Evolutionary conservation across 306 rosid species (phyloP).

Genomic region (Dryas alaskensis): DNA sequence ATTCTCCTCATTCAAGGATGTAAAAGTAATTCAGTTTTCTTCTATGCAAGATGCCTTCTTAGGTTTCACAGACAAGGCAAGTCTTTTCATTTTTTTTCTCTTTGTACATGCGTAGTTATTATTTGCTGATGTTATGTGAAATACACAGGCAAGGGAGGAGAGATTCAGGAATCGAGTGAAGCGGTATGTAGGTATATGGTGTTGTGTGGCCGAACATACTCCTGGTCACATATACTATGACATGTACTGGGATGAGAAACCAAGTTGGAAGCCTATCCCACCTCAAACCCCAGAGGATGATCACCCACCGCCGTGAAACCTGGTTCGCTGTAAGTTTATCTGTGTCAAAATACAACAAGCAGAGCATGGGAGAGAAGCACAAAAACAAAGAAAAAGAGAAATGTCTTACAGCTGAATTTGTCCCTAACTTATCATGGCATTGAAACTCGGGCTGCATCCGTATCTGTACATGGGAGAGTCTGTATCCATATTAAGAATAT

Average conservation of each 20-base stretch:
- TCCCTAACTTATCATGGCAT: conserved; percentile 19
- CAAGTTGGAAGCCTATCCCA: conserved; percentile 81
- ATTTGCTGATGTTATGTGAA: conserved; percentile 17
- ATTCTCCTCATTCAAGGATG: conserved; percentile 79
- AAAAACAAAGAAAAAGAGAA: background rate
- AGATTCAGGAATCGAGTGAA: conserved; percentile 72
- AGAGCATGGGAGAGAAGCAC: background rate
- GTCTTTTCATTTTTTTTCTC: conserved; percentile 10
- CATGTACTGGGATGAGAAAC: conserved; percentile 98
- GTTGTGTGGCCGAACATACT: conserved; percentile 68
- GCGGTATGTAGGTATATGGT: conserved; percentile 89
- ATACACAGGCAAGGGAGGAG: conserved; percentile 60
- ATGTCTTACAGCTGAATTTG: background rate
- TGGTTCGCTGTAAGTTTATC: background rate
- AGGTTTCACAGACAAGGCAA: conserved; percentile 72
- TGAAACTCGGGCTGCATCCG: background rate
- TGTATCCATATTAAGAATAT: conserved; percentile 20
- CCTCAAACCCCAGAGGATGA: conserved; percentile 81
- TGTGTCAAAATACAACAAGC: background rate
- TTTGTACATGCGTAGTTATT: conserved; percentile 3
- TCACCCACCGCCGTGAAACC: conserved; percentile 71
- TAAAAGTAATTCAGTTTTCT: conserved; percentile 84
- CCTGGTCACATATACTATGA: conserved; percentile 94
- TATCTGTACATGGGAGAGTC: conserved; percentile 23
- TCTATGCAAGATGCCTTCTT: conserved; percentile 82